phyloP scores from a whole-genome alignment of 805 yeast genomes.

The Starmerella potacharoeniae region DNA sequence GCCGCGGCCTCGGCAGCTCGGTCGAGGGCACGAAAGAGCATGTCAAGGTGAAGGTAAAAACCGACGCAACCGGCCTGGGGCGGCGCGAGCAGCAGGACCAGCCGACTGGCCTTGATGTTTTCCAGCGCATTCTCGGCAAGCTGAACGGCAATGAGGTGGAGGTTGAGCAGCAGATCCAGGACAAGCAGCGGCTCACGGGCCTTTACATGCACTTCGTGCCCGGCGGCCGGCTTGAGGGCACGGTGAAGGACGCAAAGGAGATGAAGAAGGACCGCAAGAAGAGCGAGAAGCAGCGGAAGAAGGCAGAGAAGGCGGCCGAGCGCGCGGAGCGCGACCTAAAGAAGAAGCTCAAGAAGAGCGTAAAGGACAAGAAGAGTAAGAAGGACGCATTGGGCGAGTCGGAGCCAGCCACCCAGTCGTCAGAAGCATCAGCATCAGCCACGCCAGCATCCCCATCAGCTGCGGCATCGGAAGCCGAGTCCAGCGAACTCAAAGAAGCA shows the following conservation, averaged over 20 bases:
- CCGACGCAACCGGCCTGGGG: slow-evolving; percentile 82
- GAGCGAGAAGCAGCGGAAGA: slow-evolving; percentile 6
- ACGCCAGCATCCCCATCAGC: background rate
- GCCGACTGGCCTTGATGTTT: slow-evolving; percentile 84
- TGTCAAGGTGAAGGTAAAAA: slow-evolving; percentile 70
- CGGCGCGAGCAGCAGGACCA: slow-evolving; percentile 53
- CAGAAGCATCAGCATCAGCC: background rate
- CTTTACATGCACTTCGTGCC: slow-evolving; percentile 73
- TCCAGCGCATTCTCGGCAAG: slow-evolving; percentile 80
- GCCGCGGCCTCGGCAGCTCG: slow-evolving; percentile 74
- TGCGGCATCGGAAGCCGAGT: background rate
- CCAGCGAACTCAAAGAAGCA: background rate
- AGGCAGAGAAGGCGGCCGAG: slow-evolving; percentile 1
- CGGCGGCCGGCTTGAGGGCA: slow-evolving; percentile 55
- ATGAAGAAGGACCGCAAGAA: slow-evolving; percentile 23
- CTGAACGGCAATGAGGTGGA: slow-evolving; percentile 74
- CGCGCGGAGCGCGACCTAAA: background rate
- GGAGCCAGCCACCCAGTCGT: too few relatives aligned
- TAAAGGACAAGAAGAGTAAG: background rate
- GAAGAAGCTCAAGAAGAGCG: background rate
- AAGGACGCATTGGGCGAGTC: background rate
- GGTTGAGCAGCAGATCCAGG: slow-evolving; percentile 36
- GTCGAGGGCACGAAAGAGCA: slow-evolving; percentile 37
- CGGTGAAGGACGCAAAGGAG: slow-evolving; percentile 21
- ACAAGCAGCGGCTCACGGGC: slow-evolving; percentile 59